phyloP scores from a whole-genome alignment of 2,329 filamentous ascomycete species.

The Sporothrix globosa region DNA sequence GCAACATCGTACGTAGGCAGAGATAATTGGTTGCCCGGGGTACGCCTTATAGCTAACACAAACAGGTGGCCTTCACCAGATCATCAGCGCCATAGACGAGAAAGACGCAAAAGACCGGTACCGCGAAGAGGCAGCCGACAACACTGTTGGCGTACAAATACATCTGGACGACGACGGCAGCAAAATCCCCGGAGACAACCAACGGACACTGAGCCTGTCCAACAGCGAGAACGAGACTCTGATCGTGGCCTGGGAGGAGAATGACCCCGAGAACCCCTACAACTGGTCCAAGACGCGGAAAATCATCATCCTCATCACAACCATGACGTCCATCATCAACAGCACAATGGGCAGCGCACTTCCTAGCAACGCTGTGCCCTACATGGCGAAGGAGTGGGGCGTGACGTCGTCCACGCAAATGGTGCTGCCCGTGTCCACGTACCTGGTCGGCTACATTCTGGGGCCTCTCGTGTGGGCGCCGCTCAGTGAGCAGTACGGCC shows the following conservation, averaged over 20 bases:
- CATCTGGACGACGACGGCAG: neutral
- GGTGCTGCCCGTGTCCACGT: constrained; percentile 65
- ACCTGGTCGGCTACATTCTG: constrained; percentile 47
- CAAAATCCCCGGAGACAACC: neutral
- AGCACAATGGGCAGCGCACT: constrained; percentile 68
- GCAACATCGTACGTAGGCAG: constrained; percentile 21
- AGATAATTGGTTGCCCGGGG: neutral
- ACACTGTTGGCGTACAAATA: constrained; percentile 23
- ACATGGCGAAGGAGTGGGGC: constrained; percentile 61
- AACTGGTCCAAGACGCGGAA: constrained; percentile 55
- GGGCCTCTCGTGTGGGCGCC: constrained; percentile 65
- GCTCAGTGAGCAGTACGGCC: constrained; percentile 66
- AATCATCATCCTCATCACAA: constrained; percentile 60
- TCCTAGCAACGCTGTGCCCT: constrained; percentile 64
- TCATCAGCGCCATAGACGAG: constrained; percentile 32
- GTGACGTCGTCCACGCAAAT: constrained; percentile 52
- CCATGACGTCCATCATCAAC: constrained; percentile 66
- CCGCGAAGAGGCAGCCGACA: constrained; percentile 34
- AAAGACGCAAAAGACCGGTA: constrained; percentile 34
- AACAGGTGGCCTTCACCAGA: constrained; percentile 29
- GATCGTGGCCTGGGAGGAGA: constrained; percentile 51
- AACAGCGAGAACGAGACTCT: constrained; percentile 41
- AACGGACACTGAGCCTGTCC: constrained; percentile 25
- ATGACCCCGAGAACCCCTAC: constrained; percentile 58
- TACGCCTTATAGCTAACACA: neutral